phyloP scores from a whole-genome alignment of 2,329 filamentous ascomycete genomes.

The Ceratocystis eucalypticola region DNA sequence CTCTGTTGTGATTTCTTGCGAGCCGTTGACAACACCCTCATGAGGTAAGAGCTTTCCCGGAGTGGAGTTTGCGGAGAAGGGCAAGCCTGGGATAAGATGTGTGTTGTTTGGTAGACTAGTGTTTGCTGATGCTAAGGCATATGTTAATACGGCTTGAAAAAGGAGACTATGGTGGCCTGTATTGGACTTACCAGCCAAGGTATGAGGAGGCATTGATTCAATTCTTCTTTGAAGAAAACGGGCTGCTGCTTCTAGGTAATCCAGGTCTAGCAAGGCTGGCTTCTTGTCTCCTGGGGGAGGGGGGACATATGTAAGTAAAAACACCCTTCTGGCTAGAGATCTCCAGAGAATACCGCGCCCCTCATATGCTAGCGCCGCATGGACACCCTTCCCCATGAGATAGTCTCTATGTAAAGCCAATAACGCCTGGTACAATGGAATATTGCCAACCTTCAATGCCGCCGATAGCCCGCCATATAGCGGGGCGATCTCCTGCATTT shows the following conservation, averaged over 20 bases:
- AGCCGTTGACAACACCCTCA: conserved; percentile 50
- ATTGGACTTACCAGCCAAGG: conserved; percentile 12
- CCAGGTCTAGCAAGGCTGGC: conserved; percentile 62
- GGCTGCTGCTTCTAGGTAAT: conserved; percentile 51
- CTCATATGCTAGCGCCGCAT: conserved; percentile 61
- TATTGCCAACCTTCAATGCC: conserved; percentile 60
- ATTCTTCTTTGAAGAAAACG: conserved; percentile 50
- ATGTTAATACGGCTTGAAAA: conserved; percentile 5
- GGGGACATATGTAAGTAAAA: conserved; percentile 63
- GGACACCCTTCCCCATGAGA: conserved; percentile 62
- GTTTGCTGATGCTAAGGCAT: conserved; percentile 9
- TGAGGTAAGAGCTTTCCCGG: conserved; percentile 39
- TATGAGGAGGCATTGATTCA: conserved; percentile 31
- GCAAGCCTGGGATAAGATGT: conserved; percentile 9
- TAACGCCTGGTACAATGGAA: conserved; percentile 57
- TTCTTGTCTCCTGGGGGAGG: conserved; percentile 41
- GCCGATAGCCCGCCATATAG: conserved; percentile 61
- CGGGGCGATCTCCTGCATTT: conserved; percentile 49
- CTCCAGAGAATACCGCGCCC: conserved; percentile 77
- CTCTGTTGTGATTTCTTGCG: conserved; percentile 42
- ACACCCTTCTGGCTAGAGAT: conserved; percentile 62
- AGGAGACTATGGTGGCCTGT: neutral
- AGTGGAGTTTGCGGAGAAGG: conserved; percentile 16
- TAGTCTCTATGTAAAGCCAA: conserved; percentile 53
- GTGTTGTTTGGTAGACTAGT: conserved; percentile 15